phyloP scores from a whole-genome alignment of 176 grass and related monocot species.

The Carex myosuroides region DNA sequence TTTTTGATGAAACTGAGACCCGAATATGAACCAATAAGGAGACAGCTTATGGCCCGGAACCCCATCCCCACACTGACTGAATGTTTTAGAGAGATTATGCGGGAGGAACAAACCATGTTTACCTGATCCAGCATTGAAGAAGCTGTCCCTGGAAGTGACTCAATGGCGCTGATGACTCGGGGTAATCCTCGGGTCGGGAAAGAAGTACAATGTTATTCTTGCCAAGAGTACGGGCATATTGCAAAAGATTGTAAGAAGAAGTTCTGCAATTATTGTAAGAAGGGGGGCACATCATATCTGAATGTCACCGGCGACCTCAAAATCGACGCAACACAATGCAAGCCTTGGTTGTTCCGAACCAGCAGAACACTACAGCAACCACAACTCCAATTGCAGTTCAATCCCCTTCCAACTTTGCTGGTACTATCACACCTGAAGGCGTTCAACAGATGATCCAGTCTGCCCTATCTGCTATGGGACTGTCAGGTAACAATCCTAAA shows the following conservation, averaged over 20 bases:
- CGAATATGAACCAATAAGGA: neutral
- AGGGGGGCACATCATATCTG: neutral
- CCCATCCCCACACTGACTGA: neutral
- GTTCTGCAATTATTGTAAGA: neutral
- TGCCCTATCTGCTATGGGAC: neutral
- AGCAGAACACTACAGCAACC: no score
- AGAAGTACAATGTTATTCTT: neutral
- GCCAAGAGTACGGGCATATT: neutral
- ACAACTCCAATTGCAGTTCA: neutral
- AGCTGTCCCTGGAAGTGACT: neutral
- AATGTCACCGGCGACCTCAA: neutral
- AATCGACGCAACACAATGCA: neutral
- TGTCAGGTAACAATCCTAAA: neutral
- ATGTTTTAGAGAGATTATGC: neutral
- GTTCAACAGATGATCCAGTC: neutral
- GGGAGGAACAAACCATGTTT: neutral
- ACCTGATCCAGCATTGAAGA: neutral
- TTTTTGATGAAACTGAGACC: neutral
- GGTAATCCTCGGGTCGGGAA: neutral
- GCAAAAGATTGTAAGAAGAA: neutral
- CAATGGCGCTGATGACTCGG: neutral
- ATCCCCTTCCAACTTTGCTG: neutral
- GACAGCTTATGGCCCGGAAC: neutral
- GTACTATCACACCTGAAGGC: neutral
- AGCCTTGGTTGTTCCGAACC: neutral